Evolutionary conservation across 2,329 filamentous ascomycete species (phyloP).

Genomic region (Tricladium varicosporioides): DNA sequence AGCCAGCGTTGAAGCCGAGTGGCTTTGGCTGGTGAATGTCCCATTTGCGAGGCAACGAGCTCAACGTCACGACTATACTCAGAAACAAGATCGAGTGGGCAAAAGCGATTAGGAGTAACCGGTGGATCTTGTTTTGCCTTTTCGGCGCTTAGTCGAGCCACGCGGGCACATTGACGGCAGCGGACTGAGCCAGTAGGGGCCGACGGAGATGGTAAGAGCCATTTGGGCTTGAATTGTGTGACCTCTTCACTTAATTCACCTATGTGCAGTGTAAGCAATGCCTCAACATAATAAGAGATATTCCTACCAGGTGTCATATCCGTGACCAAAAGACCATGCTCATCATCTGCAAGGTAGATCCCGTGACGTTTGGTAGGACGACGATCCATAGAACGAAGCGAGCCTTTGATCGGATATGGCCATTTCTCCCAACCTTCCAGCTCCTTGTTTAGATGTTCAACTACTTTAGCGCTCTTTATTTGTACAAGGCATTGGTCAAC

Average conservation of each 20-base stretch:
- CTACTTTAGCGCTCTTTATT: slow-evolving; percentile 42
- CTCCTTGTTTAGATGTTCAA: slow-evolving; percentile 49
- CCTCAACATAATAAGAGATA: neutral
- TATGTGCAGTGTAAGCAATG: neutral
- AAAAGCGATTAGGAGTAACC: slow-evolving; percentile 44
- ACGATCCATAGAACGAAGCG: slow-evolving; percentile 3
- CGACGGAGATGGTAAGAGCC: slow-evolving; percentile 73
- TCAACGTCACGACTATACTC: slow-evolving; percentile 44
- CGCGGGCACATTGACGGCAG: slow-evolving; percentile 70
- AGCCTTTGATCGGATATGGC: slow-evolving; percentile 1
- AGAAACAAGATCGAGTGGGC: slow-evolving; percentile 63
- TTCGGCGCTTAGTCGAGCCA: slow-evolving; percentile 25
- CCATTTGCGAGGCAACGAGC: slow-evolving; percentile 33
- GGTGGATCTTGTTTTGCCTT: slow-evolving; percentile 13
- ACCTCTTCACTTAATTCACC: slow-evolving; percentile 38
- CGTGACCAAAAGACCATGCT: slow-evolving; percentile 68
- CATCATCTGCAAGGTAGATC: slow-evolving; percentile 50
- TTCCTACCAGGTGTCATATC: slow-evolving; percentile 60
- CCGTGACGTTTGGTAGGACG: slow-evolving; percentile 49
- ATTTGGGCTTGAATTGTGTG: slow-evolving; percentile 82
- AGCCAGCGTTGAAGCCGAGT: slow-evolving; percentile 38
- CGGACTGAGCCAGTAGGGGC: slow-evolving; percentile 61
- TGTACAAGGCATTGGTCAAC: slow-evolving; percentile 54
- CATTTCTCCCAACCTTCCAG: slow-evolving; percentile 39
- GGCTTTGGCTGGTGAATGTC: neutral